Evolutionary conservation across 352 stramenopile species (phyloP), one percentile per base, ranked within the genome.

Genomic region (Phytophthora sansomeana): DNA sequence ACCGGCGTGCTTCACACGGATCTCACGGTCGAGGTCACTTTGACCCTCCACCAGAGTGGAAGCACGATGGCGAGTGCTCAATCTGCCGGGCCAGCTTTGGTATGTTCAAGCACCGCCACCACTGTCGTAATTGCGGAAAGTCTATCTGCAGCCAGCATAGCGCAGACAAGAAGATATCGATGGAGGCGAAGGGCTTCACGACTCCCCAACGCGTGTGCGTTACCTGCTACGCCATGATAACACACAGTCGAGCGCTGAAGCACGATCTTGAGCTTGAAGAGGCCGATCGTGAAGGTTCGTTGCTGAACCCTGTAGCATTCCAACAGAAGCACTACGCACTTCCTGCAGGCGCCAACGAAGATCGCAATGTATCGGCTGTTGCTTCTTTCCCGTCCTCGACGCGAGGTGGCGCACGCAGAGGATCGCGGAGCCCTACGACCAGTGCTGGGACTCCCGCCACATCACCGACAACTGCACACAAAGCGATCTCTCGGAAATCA

Each of bases 91-190:
- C 70, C 24, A 88, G 68, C 36, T 95, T 95, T 51, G 80, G 80
- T 39, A 90, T 95, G 77, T 93, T 95, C 58, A 95, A 93, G 63
- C 87, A 92, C 54, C 86, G 86, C 4, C 86, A 95, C 62, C 86
- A 95, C 71, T 95, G 86, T 68, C 84, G 86, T 24, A 93, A 93
- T 67, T 95, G 86, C 51, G 86, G 86, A 26, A 89, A 92, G 41
- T 92, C 81, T 28, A 92, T 95, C 58, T 95, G 86, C 71, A 88
- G 79, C 32, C 81, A 91, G 36, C 87, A 95, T 63, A 93, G 83
- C 56, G 84, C 86, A 6, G 86, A 91, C 55, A 92, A 91, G 68
- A 95, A 95, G 60, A 78, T 93, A 41, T 53, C 69, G 13, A 91
- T 95, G 71, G 62, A 75, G 24, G 55, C 73, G 13, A 92, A 92